Base-by-base conservation (phyloP, 2,329 filamentous ascomycete genomes). In the Arthrobotrys conoides region DNA sequence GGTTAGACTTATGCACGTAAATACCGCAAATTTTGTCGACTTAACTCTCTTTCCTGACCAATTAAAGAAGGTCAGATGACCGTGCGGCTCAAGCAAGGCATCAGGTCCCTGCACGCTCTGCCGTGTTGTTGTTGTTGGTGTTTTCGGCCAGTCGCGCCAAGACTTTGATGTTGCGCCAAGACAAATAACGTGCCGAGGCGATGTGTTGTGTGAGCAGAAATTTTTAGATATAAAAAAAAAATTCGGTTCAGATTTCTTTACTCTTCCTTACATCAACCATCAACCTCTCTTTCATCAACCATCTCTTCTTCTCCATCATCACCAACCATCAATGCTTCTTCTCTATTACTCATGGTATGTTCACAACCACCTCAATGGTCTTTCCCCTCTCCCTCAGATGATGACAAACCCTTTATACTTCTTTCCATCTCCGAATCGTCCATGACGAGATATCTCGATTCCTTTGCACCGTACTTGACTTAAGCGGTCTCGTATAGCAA, bases 391-490 rank as follows among this genome's bases (percentile, higher is more conserved):
- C 57, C 18, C 46, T 59, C 55, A 70, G 38, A 79, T 79, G 76
- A 79, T 79, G 76, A 79, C 68, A 79, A 71, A 68, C 48, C 53
- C 27, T 20, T 30, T 30, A 81, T 61, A 69, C 81, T 82, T 82
- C 81, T 82, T 82, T 82, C 81, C 81, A 80, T 81, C 79, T 82
- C 81, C 75, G 79, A 82, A 80, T 82, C 81, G 81, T 81, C 76
- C 81, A 80, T 82, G 81, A 82, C 80, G 81, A 82, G 78, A 76
- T 76, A 80, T 36, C 38, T 36, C 73, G 73, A 71, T 66, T 55
- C 65, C 41, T 49, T 57, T 24, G 48, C 61, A 53, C 38, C 46
- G 36, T 68, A 30, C 38, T 68, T 44, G 64, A 44, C 72, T 57
- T 68, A 71, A 61, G 59, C 59, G 64, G 65, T 44, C 65, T 66